Percentiles rank a stretch among this genome's conserved stretches.
phyloP scores from a whole-genome alignment of 2,329 filamentous ascomycete genomes.

The Sarocladiaceae sp. region DNA sequence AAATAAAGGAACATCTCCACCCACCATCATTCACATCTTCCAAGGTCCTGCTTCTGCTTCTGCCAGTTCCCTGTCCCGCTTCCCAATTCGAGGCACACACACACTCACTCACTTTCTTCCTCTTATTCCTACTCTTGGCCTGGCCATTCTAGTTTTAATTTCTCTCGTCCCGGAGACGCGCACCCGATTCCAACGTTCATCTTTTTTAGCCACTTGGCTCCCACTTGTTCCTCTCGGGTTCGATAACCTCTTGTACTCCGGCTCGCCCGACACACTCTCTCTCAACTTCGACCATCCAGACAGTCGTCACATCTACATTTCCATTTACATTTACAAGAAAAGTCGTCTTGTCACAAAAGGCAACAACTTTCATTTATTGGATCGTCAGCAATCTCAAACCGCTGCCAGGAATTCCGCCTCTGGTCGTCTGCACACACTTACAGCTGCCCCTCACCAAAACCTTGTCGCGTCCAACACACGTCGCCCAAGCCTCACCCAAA shows the following conservation, averaged over 20 bases:
- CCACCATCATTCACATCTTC: too few species aligned
- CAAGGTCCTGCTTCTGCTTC: neutral
- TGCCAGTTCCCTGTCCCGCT: neutral
- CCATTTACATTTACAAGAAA: too few species aligned
- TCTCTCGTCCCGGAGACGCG: conserved; percentile 5
- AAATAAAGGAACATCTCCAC: too few species aligned
- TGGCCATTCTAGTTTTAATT: neutral
- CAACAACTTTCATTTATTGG: too few species aligned
- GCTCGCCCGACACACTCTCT: neutral
- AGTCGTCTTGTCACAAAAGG: too few species aligned
- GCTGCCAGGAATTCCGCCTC: too few species aligned
- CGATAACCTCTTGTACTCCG: neutral
- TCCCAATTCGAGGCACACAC: conserved; percentile 1
- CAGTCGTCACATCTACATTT: neutral
- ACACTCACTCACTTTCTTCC: neutral
- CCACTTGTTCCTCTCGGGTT: neutral
- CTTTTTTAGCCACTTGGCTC: conserved; percentile 1
- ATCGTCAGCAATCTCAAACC: too few species aligned
- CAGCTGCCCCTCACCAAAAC: conserved; percentile 3
- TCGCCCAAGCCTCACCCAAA: neutral
- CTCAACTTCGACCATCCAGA: neutral
- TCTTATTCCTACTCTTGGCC: neutral
- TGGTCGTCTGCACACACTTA: conserved; percentile 6
- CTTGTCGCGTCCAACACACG: conserved; percentile 5
- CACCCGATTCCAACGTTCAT: neutral